These are phyloP conservation scores for Sordaria brevicollis DNA, from an alignment of 495 filamentous ascomycete species.

Conservation along the genomic window DNA sequence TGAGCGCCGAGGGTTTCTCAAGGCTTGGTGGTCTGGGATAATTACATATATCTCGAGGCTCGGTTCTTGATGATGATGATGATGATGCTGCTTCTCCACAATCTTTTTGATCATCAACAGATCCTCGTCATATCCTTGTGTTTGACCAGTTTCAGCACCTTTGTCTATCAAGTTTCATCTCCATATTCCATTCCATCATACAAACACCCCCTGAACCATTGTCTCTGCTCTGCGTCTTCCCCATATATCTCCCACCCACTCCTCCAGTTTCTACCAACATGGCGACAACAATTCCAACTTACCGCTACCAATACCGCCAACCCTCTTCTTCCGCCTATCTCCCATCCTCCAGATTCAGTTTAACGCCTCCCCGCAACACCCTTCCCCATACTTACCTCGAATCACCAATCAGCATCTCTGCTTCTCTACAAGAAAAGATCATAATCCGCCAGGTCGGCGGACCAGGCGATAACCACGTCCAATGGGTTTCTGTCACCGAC, in stretches of 20 bases:
- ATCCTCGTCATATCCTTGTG: neutral
- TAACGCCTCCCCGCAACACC: neutral
- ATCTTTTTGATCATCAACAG: neutral
- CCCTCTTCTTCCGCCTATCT: neutral
- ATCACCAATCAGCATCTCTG: slow-evolving; percentile 7
- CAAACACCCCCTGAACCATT: neutral
- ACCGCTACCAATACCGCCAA: slow-evolving; percentile 5
- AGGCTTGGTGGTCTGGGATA: neutral
- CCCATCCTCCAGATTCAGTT: neutral
- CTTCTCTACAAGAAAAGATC: slow-evolving; percentile 4
- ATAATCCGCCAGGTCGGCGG: slow-evolving; percentile 15
- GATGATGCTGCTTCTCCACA: neutral
- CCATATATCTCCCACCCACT: neutral
- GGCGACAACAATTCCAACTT: neutral
- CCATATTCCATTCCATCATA: neutral
- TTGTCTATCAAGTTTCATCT: neutral
- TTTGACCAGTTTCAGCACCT: neutral
- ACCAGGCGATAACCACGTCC: slow-evolving; percentile 16
- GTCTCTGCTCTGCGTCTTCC: too few species aligned
- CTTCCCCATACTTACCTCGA: slow-evolving; percentile 6
- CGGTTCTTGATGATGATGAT: neutral
- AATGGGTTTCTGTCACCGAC: slow-evolving; percentile 10
- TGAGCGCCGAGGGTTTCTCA: neutral
- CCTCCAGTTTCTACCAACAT: neutral
- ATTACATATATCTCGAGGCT: neutral